phyloP scores from a whole-genome alignment of 2,329 filamentous ascomycete species.

The Colletotrichum sublineola region DNA sequence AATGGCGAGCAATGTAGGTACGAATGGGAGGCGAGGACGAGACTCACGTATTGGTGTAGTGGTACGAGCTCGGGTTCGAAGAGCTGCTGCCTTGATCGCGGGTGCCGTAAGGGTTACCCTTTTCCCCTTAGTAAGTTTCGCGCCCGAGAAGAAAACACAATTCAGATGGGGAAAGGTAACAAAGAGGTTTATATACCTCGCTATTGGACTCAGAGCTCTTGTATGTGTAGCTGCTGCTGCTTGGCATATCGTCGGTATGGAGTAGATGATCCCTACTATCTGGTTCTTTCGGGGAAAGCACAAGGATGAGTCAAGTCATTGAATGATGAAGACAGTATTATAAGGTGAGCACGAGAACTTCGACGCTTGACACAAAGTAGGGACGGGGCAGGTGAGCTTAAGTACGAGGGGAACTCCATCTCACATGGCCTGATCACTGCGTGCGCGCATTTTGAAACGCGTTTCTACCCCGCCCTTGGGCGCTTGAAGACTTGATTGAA shows the following conservation, averaged over 20 bases:
- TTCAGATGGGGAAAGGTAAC: neutral
- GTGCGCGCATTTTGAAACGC: constrained; percentile 35
- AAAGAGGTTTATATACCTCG: constrained; percentile 59
- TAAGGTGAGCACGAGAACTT: neutral
- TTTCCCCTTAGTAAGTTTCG: constrained; percentile 1
- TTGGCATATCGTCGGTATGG: constrained; percentile 40
- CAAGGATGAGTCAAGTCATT: neutral
- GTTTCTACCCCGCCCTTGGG: constrained; percentile 35
- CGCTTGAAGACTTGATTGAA: neutral
- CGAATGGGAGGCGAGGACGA: neutral
- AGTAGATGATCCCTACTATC: neutral
- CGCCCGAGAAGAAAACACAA: neutral
- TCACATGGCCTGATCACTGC: constrained; percentile 34
- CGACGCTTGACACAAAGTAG: neutral
- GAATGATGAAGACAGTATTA: neutral
- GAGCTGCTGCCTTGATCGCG: constrained; percentile 72
- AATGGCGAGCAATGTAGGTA: neutral
- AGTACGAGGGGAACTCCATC: constrained; percentile 4
- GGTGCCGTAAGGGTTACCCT: constrained; percentile 78
- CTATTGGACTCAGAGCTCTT: constrained; percentile 71
- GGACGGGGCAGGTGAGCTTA: constrained; percentile 23
- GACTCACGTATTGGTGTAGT: constrained; percentile 74
- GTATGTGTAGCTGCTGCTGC: constrained; percentile 54
- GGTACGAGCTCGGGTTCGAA: constrained; percentile 70
- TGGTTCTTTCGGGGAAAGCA: neutral